A percentile compares a stretch with the other conserved stretches of the same genome.
Evolutionary conservation across 2,329 filamentous ascomycete species (phyloP).

Genomic region (Trichoderma koningii): DNA sequence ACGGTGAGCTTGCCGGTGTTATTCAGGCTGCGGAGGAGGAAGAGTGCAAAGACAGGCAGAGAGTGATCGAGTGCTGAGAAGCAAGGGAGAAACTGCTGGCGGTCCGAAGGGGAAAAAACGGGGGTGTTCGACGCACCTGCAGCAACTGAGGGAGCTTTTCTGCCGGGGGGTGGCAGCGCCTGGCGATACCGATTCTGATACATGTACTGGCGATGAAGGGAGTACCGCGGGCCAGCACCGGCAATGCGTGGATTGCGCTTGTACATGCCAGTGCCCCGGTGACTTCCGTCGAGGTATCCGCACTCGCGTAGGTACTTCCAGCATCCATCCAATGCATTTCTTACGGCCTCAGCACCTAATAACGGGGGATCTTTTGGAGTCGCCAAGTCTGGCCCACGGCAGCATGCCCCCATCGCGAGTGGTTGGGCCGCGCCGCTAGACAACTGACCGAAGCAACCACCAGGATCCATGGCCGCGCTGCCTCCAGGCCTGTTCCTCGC

Average conservation of each 20-base stretch:
- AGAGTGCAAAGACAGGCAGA: constrained; percentile 14
- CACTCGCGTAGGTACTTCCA: no score
- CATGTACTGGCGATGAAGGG: background rate
- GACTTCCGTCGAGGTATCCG: background rate
- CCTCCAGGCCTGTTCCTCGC: background rate
- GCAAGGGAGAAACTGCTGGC: constrained; percentile 18
- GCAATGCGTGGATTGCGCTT: background rate
- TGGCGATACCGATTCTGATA: constrained; percentile 25
- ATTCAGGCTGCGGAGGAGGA: constrained; percentile 23
- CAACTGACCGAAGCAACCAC: background rate
- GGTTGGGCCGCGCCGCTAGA: constrained; percentile 22
- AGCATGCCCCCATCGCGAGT: background rate
- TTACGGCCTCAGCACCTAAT: background rate
- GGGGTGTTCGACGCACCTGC: constrained; percentile 24
- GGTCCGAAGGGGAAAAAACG: constrained; percentile 15
- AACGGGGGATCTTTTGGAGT: constrained; percentile 15
- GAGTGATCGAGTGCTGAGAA: constrained; percentile 5
- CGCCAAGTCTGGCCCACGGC: constrained; percentile 6
- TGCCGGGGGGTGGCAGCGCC: constrained; percentile 17
- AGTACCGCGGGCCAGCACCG: background rate
- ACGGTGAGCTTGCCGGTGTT: background rate
- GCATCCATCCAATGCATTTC: background rate
- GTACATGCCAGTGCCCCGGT: background rate
- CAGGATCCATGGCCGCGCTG: background rate
- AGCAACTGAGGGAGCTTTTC: constrained; percentile 6